Base-by-base conservation (phyloP, 306 rosid genomes). In the Prunus campanulata region DNA sequence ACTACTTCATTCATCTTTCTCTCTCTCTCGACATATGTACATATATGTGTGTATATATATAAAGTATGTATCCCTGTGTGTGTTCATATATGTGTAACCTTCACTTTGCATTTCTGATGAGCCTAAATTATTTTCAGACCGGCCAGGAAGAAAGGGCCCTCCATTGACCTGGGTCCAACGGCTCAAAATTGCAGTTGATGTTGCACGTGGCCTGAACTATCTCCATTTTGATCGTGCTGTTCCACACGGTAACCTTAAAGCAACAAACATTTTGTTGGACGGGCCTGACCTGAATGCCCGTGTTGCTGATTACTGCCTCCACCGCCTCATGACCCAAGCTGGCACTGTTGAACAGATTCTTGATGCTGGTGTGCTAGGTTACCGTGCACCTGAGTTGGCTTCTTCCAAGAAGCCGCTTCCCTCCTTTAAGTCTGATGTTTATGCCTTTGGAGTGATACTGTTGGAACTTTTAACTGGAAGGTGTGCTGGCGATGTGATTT, bases 161-260 rank as follows among this genome's bases (percentile, higher is more conserved):
- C 91, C 89, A 6, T 77, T 96, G 82, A 83, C 90, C 50, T 96
- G 99, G 99, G 83, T 77, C 2, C 99, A 93, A 74, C 88, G 98
- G 86, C 98, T 96, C 82, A 96, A 91, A 84, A 88, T 96, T 75
- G 96, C 98, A 3, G 99, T 96, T 51, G 99, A 96, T 74, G 91
- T 96, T 55, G 97, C 98, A 71, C 99, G 99, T 39, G 99, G 99
- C 78, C 91, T 96, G 84, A 96, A 96, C 96, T 96, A 96, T 88
- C 99, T 96, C 88, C 99, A 96, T 83, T 96, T 96, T 29, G 99
- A 96, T 74, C 97, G 99, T 27, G 99, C 97, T n/a, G 84, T 96
- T 77, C 99, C 99, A 1, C 99, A 96, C 0, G 99, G 99, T 29
- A 93, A 96, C 87, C 91, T 96, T 7, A 96, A 96, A 75, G 97